phyloP scores from a whole-genome alignment of 257 asterid species.

The Parsonsia alboflavescens region DNA sequence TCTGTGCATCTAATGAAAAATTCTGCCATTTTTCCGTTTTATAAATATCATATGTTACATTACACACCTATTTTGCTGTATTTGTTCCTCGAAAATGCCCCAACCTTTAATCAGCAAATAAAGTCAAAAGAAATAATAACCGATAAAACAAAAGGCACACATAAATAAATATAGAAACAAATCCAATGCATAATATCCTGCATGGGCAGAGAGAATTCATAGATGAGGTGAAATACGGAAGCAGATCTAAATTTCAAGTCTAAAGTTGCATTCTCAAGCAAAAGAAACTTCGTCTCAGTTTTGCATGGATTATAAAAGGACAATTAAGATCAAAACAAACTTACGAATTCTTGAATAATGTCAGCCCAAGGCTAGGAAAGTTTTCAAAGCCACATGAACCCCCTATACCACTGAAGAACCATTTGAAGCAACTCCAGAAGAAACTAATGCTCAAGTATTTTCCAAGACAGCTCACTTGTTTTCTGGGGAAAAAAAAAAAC shows the following conservation, averaged over 20 bases:
- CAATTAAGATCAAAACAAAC: constrained; percentile 17
- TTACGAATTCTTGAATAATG: constrained; percentile 77
- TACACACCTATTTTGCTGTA: background rate
- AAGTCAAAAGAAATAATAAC: background rate
- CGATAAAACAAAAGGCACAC: background rate
- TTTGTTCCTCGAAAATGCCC: background rate
- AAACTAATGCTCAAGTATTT: constrained; percentile 91
- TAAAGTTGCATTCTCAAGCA: background rate
- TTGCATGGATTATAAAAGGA: background rate
- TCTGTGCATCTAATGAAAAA: background rate
- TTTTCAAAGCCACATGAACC: constrained; percentile 96
- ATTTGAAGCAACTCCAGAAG: constrained; percentile 89
- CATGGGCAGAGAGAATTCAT: background rate
- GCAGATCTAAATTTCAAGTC: background rate
- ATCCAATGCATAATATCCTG: background rate
- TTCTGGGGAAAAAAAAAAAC: constrained; percentile 43
- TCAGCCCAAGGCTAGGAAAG: constrained; percentile 79
- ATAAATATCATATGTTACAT: background rate
- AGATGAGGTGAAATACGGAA: background rate
- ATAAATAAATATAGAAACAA: no score
- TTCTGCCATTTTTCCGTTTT: background rate
- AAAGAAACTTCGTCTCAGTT: background rate
- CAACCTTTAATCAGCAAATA: background rate
- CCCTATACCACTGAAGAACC: constrained; percentile 97
- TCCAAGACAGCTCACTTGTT: constrained; percentile 82